Evolutionary conservation across 2,329 filamentous ascomycete genomes (phyloP).

Genomic region (Fusarium scirpi): DNA sequence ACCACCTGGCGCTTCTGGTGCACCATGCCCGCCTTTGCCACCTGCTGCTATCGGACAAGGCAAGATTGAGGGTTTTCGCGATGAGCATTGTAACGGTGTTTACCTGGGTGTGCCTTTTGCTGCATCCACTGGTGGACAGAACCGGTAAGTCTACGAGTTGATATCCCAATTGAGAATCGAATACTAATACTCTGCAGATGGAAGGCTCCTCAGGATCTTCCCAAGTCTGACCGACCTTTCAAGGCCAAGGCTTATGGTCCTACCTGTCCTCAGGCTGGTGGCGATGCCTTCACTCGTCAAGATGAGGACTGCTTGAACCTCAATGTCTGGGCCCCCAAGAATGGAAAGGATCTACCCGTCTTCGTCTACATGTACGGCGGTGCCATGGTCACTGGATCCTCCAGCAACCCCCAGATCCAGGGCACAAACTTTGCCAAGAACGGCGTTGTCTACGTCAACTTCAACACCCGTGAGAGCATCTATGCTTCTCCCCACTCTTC

Average conservation of each 20-base stretch:
- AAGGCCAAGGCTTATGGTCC: slow-evolving; percentile 36
- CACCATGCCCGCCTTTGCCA: slow-evolving; percentile 14
- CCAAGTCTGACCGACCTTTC: slow-evolving; percentile 22
- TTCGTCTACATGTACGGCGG: slow-evolving; percentile 59
- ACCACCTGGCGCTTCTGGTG: neutral
- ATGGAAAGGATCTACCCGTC: slow-evolving; percentile 46
- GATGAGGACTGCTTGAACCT: slow-evolving; percentile 59
- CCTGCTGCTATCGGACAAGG: slow-evolving; percentile 46
- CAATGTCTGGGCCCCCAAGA: slow-evolving; percentile 52
- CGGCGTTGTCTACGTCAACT: slow-evolving; percentile 54
- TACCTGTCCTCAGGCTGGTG: slow-evolving; percentile 41
- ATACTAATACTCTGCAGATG: slow-evolving; percentile 33
- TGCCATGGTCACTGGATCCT: slow-evolving; percentile 50
- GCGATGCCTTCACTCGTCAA: slow-evolving; percentile 33
- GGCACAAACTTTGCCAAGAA: slow-evolving; percentile 53
- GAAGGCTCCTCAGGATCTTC: slow-evolving; percentile 39
- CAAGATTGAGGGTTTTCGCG: slow-evolving; percentile 52
- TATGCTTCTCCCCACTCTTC: slow-evolving; percentile 59
- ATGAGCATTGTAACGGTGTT: slow-evolving; percentile 51
- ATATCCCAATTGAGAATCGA: neutral
- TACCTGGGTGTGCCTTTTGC: slow-evolving; percentile 57
- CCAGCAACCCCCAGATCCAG: slow-evolving; percentile 55
- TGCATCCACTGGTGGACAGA: slow-evolving; percentile 54
- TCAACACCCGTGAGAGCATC: slow-evolving; percentile 57
- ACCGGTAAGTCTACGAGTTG: slow-evolving; percentile 41